Evolutionary conservation across 2,329 filamentous ascomycete species (phyloP).

Genomic region (Tolypocladium nubicola): DNA sequence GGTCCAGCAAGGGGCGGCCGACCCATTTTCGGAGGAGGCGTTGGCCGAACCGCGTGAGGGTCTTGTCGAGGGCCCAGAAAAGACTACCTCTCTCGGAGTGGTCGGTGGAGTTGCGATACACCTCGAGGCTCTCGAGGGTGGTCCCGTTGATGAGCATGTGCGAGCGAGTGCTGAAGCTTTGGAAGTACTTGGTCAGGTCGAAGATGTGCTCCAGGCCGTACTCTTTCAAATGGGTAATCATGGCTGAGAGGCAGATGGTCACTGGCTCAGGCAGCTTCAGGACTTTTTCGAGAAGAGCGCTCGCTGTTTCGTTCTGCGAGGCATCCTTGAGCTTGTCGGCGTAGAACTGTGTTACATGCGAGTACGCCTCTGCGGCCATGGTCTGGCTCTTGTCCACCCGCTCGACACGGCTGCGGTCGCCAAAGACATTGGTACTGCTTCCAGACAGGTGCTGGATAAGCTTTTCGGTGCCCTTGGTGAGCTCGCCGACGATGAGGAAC

Average conservation of each 20-base stretch:
- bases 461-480: constrained; percentile 87
- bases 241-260: constrained; percentile 85
- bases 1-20: constrained; percentile 76
- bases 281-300: constrained; percentile 71
- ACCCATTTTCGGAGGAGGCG: constrained; percentile 90
- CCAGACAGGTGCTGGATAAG: constrained; percentile 82
- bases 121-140: constrained; percentile 84
- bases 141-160: constrained; percentile 97
- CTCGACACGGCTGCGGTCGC: constrained; percentile 81
- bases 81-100: constrained; percentile 76
- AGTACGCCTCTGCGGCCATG: constrained; percentile 73
- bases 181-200: constrained; percentile 91
- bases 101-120: constrained; percentile 92
- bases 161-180: constrained; percentile 84
- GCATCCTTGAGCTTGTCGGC: constrained; percentile 67
- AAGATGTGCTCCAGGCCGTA: constrained; percentile 95
- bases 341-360: constrained; percentile 88
- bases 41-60: constrained; percentile 79
- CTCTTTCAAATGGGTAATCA: constrained; percentile 87
- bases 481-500: constrained; percentile 81
- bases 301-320: constrained; percentile 43
- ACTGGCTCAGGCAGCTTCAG: constrained; percentile 76
- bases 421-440: constrained; percentile 83
- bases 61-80: constrained; percentile 93
- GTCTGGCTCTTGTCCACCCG: constrained; percentile 65